A percentile compares a stretch with the other conserved stretches of the same genome.
These are phyloP conservation scores for Colletotrichum melonis DNA, from an alignment of 2,329 filamentous ascomycete species.

Conservation along the genomic window DNA sequence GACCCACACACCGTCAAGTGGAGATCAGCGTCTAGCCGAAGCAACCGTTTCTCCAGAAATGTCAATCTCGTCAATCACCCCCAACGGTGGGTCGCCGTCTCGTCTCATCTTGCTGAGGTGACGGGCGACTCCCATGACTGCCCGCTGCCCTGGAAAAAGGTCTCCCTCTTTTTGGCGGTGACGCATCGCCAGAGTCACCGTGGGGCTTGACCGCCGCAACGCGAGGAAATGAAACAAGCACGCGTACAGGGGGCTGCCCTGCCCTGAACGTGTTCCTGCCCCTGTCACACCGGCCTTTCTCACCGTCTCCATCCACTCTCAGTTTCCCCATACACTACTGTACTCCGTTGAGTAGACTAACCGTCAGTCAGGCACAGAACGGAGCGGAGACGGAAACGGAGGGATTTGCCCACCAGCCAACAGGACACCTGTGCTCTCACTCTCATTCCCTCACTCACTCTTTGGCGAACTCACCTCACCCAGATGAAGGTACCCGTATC, in stretches of 20 bases:
- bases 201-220: constrained; percentile 35
- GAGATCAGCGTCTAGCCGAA: not conserved
- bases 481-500: not conserved
- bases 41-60: not conserved
- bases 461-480: constrained; percentile 6
- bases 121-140: not conserved
- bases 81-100: not conserved
- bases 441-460: too few species aligned
- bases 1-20: not conserved
- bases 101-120: not conserved
- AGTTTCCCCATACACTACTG: not conserved
- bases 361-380: too few species aligned
- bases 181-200: constrained; percentile 35
- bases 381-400: not conserved
- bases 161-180: constrained; percentile 25
- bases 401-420: not conserved
- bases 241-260: constrained; percentile 9
- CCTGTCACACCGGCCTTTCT: constrained; percentile 17
- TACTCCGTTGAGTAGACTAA: not conserved
- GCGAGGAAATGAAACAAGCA: constrained; percentile 38
- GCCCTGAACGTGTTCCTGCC: constrained; percentile 15
- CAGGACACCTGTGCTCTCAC: not conserved
- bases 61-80: not conserved
- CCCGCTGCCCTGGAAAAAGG: not conserved
- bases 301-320: not conserved